A percentile compares a stretch with the other conserved stretches of the same genome.
Conservation (phyloP, 345 rosid genomes). For the Sisymbrium irio region DNA sequence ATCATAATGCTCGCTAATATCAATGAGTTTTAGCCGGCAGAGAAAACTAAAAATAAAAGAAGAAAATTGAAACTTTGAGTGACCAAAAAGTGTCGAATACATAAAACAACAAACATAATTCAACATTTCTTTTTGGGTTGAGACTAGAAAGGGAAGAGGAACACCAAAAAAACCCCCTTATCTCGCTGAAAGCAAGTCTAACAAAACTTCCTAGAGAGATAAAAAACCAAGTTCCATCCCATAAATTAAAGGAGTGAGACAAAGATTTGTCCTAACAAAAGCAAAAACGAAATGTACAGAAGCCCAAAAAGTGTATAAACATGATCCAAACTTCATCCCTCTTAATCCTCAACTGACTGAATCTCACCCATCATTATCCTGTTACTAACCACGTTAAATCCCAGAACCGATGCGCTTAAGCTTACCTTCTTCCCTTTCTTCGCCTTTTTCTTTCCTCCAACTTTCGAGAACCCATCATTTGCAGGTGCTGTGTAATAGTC, state of each 20-base stretch:
- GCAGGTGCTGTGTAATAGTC: slow-evolving; percentile 43
- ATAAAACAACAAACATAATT: slow-evolving; percentile 15
- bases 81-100: not conserved
- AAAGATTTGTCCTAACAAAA: slow-evolving; percentile 4
- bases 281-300: slow-evolving; percentile 27
- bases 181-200: slow-evolving; percentile 16
- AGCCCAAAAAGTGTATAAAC: slow-evolving; percentile 45
- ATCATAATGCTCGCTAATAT: too few species aligned
- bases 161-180: slow-evolving; percentile 6
- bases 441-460: slow-evolving; percentile 74
- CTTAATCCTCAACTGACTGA: slow-evolving; percentile 72
- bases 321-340: slow-evolving; percentile 20
- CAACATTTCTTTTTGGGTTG: not conserved
- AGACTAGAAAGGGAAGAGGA: slow-evolving; percentile 12
- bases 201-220: slow-evolving; percentile 31
- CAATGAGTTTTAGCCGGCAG: too few species aligned
- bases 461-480: slow-evolving; percentile 52
- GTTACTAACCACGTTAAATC: slow-evolving; percentile 96
- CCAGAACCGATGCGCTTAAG: slow-evolving; percentile 70
- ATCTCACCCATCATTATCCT: slow-evolving; percentile 99
- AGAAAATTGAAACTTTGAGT: not conserved
- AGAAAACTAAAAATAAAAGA: too few species aligned
- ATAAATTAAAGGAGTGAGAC: not conserved
- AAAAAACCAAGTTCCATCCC: slow-evolving; percentile 22
- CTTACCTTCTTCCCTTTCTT: slow-evolving; percentile 95